Evolutionary conservation across 768 basidiomycete species (phyloP).

Genomic region (Cubamyces lactineus): DNA sequence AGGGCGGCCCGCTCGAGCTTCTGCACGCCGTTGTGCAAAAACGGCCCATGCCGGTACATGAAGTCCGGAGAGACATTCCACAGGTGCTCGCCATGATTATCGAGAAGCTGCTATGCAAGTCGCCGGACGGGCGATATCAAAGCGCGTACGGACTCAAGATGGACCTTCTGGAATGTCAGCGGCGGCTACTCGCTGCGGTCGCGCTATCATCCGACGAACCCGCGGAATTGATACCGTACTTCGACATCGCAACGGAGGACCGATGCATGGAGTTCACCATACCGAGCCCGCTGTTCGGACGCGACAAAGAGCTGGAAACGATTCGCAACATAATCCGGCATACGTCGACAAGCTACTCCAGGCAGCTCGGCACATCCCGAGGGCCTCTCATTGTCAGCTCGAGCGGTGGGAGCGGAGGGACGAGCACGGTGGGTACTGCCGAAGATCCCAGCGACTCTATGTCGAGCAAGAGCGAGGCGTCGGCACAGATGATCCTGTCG

Average conservation of each 20-base stretch:
- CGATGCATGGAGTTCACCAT: constrained; percentile 73
- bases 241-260: constrained; percentile 68
- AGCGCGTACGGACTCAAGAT: constrained; percentile 70
- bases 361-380: constrained; percentile 49
- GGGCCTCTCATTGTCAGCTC: constrained; percentile 44
- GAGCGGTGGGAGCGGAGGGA: constrained; percentile 29
- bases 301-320: constrained; percentile 69
- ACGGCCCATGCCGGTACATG: constrained; percentile 74
- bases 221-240: constrained; percentile 68
- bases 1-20: constrained; percentile 55
- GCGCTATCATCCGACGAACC: constrained; percentile 59
- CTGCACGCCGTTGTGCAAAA: constrained; percentile 74
- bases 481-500: constrained; percentile 16
- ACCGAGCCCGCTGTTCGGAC: constrained; percentile 70
- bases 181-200: constrained; percentile 60
- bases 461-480: constrained; percentile 44
- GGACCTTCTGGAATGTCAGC: constrained; percentile 71
- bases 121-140: constrained; percentile 70
- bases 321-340: constrained; percentile 63
- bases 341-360: constrained; percentile 61
- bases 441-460: constrained; percentile 39
- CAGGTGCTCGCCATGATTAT: constrained; percentile 72
- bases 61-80: constrained; percentile 72
- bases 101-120: constrained; percentile 74
- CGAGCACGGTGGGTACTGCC: constrained; percentile 15